phyloP scores from a whole-genome alignment of 1,284 basidiomycete species.

The Leucoagaricus sp. region DNA sequence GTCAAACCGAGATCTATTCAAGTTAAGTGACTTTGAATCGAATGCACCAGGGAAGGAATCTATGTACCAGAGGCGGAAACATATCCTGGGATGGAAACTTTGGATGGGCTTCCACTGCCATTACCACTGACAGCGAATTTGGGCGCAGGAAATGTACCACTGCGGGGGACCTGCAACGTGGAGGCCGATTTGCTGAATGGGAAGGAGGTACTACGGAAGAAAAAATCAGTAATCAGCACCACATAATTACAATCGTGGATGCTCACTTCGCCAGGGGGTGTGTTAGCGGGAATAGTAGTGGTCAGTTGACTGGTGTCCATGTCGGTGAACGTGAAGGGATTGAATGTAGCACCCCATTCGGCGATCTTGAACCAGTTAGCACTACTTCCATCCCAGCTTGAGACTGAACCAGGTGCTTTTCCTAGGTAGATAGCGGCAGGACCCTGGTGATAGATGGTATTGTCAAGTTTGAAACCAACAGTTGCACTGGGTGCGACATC shows the following conservation, averaged over 20 bases:
- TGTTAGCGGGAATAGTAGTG: slow-evolving; percentile 39
- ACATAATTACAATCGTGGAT: neutral
- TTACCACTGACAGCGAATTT: slow-evolving; percentile 17
- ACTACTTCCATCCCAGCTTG: slow-evolving; percentile 45
- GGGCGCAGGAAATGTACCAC: slow-evolving; percentile 20
- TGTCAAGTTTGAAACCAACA: slow-evolving; percentile 40
- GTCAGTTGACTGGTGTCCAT: slow-evolving; percentile 31
- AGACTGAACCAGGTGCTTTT: slow-evolving; percentile 35
- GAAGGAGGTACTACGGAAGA: slow-evolving; percentile 41
- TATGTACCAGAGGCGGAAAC: slow-evolving; percentile 33
- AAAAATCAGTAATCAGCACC: neutral
- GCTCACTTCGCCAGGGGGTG: slow-evolving; percentile 31
- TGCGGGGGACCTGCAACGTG: slow-evolving; percentile 35
- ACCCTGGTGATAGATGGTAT: slow-evolving; percentile 42
- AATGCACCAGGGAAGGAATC: neutral
- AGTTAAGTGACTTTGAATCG: neutral
- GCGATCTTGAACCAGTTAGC: slow-evolving; percentile 50
- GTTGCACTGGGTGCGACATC: slow-evolving; percentile 39
- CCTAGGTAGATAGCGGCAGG: slow-evolving; percentile 45
- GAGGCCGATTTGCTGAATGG: slow-evolving; percentile 44
- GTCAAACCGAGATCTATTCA: slow-evolving; percentile 38
- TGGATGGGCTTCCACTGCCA: slow-evolving; percentile 16
- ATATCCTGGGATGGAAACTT: slow-evolving; percentile 26
- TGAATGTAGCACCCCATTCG: slow-evolving; percentile 42
- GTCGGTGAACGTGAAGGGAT: slow-evolving; percentile 39